These are phyloP conservation scores for Takashimella tepidaria DNA, from an alignment of 1,284 basidiomycete genomes.

Conservation along the genomic window DNA sequence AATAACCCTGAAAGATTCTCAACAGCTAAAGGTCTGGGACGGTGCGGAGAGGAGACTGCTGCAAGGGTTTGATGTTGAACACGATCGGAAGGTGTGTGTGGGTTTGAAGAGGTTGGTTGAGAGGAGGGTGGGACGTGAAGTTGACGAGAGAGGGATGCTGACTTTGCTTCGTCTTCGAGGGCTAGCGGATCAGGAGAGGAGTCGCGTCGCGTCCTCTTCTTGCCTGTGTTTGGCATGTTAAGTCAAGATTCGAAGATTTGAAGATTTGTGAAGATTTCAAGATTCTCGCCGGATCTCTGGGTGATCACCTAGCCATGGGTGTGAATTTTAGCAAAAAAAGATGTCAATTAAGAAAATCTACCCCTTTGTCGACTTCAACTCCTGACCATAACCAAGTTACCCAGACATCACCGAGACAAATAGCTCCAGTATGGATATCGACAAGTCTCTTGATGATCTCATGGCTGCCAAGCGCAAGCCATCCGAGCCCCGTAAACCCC, in stretches of 20 bases:
- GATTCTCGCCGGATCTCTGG: neutral
- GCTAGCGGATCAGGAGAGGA: neutral
- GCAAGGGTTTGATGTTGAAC: neutral
- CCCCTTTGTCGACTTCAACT: too few relatives aligned
- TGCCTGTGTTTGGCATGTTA: too few relatives aligned
- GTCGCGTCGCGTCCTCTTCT: too few relatives aligned
- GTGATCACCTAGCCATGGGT: neutral
- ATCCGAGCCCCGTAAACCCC: constrained; percentile 18
- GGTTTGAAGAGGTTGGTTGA: neutral
- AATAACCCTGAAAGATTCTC: neutral
- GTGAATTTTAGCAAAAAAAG: too few relatives aligned
- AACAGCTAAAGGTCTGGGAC: neutral
- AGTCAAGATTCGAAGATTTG: too few relatives aligned
- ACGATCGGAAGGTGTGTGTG: neutral
- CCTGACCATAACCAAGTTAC: neutral
- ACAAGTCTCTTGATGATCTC: constrained; percentile 44
- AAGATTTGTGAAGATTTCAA: too few relatives aligned
- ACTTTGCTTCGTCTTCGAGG: neutral
- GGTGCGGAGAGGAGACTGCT: neutral
- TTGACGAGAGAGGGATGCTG: neutral
- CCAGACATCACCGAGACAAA: too few relatives aligned
- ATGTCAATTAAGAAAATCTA: too few relatives aligned
- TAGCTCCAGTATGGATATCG: constrained; percentile 49
- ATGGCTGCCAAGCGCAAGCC: constrained; percentile 34
- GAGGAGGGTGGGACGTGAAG: neutral